These are phyloP conservation scores for Backusella parvicylindrica DNA, from an alignment of 192 early-diverging fungal species.

Conservation along the genomic window DNA sequence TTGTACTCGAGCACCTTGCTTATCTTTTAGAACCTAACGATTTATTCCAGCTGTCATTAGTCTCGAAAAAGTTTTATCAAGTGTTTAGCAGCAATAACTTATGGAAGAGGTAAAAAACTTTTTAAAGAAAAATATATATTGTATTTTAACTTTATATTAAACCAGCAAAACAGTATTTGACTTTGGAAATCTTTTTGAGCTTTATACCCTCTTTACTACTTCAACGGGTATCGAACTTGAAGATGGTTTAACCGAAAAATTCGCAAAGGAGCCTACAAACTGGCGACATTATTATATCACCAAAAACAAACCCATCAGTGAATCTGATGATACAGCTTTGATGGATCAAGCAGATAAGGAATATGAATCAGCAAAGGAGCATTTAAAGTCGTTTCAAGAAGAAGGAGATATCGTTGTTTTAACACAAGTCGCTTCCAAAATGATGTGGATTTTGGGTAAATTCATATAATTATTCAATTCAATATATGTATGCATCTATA, in stretches of 20 bases:
- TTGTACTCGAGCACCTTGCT: constrained; percentile 8
- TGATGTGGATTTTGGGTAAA: constrained; percentile 48
- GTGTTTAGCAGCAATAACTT: background rate
- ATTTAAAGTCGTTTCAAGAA: constrained; percentile 41
- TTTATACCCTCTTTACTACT: constrained; percentile 43
- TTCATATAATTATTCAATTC: background rate
- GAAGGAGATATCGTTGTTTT: constrained; percentile 36
- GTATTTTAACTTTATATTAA: background rate
- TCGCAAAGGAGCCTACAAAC: constrained; percentile 36
- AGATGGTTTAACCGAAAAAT: constrained; percentile 21
- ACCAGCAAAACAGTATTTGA: constrained; percentile 47
- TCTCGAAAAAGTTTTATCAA: constrained; percentile 3
- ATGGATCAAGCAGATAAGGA: constrained; percentile 44
- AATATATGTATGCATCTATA: background rate
- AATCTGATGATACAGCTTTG: constrained; percentile 32
- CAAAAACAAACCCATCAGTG: constrained; percentile 26
- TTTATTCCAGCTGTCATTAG: background rate
- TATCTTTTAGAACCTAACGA: constrained; percentile 12
- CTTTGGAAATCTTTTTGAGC: constrained; percentile 50
- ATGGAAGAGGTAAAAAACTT: constrained; percentile 14
- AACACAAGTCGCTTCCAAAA: constrained; percentile 43
- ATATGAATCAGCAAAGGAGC: constrained; percentile 38
- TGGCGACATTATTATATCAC: constrained; percentile 45
- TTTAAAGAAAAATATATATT: background rate
- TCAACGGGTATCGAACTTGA: constrained; percentile 43